Base-by-base conservation (phyloP, 441 rosid species). In the Populus hybrid region DNA sequence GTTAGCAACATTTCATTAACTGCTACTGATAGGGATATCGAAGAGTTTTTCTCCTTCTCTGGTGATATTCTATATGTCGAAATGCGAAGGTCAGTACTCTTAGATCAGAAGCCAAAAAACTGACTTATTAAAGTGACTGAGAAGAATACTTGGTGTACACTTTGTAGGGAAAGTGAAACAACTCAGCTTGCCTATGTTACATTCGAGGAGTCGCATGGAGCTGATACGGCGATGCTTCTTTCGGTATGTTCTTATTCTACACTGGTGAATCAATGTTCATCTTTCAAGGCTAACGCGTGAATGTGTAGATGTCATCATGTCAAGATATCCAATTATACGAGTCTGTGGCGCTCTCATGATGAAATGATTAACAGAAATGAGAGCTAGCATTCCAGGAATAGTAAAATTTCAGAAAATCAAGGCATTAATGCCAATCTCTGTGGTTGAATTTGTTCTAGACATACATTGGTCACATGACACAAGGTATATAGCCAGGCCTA, bases 141-240 rank as follows among this genome's bases (percentile, higher is more conserved):
- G 73, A 64, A 36, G 59, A 69, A 50, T 35, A 61, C 42, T 42
- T 74, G 74, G 61, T 73, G 61, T 73, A 34, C 24, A 23, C 69
- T 77, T 75, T 78, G 70, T 83, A 91, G 97, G 86, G 91, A 91
- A 83, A 86, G 86, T 5, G 89, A 86, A 38, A 84, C 84, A 42
- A 79, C 89, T 71, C 91, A 90, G 75, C 68, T 88, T 69, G 94
- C 91, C 0, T 88, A 76, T 10, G 91, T 93, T 81, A 90, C 94
- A 69, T 93, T 90, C 71, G 86, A 90, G 79, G 92, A 93, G 57
- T 66, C 88, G 24, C 93, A 88, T 82, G 96, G 91, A 3, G 94
- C 95, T 35, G 93, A 91, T 67, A 93, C 92, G 6, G 97, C 97
- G 5, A 77, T 85, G 74, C 90, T 91, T 67, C 86, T 90, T 70